phyloP scores from a whole-genome alignment of 768 basidiomycete species.

The Termitomyces eurrhizus region DNA sequence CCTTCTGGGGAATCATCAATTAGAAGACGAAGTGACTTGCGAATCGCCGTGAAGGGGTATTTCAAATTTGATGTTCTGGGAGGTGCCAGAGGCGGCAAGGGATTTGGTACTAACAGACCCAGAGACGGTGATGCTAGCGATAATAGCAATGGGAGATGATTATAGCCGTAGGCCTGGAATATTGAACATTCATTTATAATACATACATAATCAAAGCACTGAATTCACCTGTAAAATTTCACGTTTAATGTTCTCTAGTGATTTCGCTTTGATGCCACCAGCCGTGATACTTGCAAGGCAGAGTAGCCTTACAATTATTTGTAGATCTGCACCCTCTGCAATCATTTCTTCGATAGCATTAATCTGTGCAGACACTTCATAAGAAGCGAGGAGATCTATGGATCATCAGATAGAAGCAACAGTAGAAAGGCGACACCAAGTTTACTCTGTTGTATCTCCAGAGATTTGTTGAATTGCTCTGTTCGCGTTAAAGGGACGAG shows the following conservation, averaged over 20 bases:
- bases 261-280: slow-evolving; percentile 85
- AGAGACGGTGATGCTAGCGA: slow-evolving; percentile 66
- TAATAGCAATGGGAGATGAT: slow-evolving; percentile 63
- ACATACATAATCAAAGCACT: slow-evolving; percentile 25
- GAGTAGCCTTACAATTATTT: slow-evolving; percentile 71
- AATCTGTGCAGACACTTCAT: slow-evolving; percentile 77
- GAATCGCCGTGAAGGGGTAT: slow-evolving; percentile 66
- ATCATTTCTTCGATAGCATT: slow-evolving; percentile 89
- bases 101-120: slow-evolving; percentile 62
- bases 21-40: slow-evolving; percentile 86
- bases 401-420: slow-evolving; percentile 6
- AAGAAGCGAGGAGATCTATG: slow-evolving; percentile 90
- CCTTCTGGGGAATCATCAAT: slow-evolving; percentile 83
- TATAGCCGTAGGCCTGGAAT: slow-evolving; percentile 72
- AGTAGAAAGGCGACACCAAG: not conserved
- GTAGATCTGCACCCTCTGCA: slow-evolving; percentile 80
- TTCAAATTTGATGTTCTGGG: slow-evolving; percentile 41
- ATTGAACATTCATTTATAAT: not conserved
- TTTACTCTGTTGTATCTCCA: slow-evolving; percentile 96
- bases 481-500: slow-evolving; percentile 81
- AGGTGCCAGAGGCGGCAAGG: slow-evolving; percentile 50
- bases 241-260: slow-evolving; percentile 83
- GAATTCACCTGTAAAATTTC: slow-evolving; percentile 75
- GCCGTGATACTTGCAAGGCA: slow-evolving; percentile 83
- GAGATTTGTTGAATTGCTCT: slow-evolving; percentile 83